These are phyloP conservation scores for Podospora australis DNA, from an alignment of 495 filamentous ascomycete species.

Conservation along the genomic window DNA sequence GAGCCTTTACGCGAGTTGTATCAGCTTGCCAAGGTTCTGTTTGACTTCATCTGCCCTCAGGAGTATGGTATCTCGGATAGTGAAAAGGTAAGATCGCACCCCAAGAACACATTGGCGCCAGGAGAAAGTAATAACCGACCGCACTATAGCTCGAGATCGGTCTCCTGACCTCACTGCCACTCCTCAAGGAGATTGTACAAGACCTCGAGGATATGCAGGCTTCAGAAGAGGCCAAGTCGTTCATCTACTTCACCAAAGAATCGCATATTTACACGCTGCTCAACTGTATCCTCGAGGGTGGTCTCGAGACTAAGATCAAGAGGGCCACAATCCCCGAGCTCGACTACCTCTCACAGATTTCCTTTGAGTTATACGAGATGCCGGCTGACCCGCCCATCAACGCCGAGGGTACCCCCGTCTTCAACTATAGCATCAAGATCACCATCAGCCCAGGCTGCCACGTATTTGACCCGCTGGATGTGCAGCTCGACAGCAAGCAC, in stretches of 20 bases:
- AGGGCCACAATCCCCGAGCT: constrained; percentile 91
- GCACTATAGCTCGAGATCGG: constrained; percentile 84
- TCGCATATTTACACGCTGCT: constrained; percentile 96
- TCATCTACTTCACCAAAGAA: constrained; percentile 99
- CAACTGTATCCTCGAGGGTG: constrained; percentile 96
- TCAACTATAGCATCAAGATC: constrained; percentile 91
- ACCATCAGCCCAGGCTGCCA: constrained; percentile 94
- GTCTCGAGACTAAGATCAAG: constrained; percentile 83
- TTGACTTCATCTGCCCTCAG: constrained; percentile 97
- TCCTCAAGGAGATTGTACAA: constrained; percentile 91
- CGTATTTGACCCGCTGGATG: constrained; percentile 88
- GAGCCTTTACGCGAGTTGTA: constrained; percentile 88
- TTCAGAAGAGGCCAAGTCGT: constrained; percentile 83
- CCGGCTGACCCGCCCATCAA: constrained; percentile 57
- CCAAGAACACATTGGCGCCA: no score
- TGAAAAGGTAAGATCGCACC: constrained; percentile 56
- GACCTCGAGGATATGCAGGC: constrained; percentile 98
- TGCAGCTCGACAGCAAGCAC: constrained; percentile 91
- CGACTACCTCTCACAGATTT: constrained; percentile 96
- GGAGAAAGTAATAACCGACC: no score
- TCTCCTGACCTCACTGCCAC: constrained; percentile 81
- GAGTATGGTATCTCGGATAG: constrained; percentile 92
- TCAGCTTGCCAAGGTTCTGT: constrained; percentile 85
- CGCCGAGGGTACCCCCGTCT: constrained; percentile 44
- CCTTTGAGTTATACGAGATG: constrained; percentile 94